Evolutionary conservation across 345 rosid genomes (phyloP).

Genomic region (Lepidium sativum): DNA sequence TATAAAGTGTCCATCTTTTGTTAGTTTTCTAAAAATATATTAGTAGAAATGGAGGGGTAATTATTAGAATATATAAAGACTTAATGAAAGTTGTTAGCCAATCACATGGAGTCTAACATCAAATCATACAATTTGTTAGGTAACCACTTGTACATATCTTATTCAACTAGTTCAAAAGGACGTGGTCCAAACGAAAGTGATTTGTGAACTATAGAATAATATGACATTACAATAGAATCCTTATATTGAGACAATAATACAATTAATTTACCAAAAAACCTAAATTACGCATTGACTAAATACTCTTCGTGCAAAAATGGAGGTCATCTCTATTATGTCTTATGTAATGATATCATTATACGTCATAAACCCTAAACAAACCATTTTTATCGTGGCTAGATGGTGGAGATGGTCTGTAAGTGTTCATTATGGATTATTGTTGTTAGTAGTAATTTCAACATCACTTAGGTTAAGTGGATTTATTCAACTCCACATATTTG

Average conservation of each 20-base stretch:
- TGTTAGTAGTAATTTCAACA: background rate
- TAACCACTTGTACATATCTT: conserved; percentile 16
- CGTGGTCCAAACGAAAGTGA: conserved; percentile 17
- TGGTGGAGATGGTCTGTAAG: background rate
- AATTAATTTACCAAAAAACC: background rate
- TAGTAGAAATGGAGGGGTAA: background rate
- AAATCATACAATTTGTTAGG: conserved; percentile 24
- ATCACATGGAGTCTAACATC: conserved; percentile 10
- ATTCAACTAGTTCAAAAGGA: background rate
- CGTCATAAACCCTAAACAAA: background rate
- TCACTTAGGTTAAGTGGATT: conserved; percentile 8
- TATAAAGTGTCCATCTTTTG: background rate
- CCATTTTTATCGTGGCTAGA: background rate
- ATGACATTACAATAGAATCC: background rate
- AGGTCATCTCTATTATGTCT: background rate
- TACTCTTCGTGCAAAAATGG: background rate
- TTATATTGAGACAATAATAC: background rate
- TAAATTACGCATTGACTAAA: background rate
- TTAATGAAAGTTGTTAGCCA: conserved; percentile 3
- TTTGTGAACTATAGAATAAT: conserved; percentile 5
- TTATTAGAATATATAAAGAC: background rate
- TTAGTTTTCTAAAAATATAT: background rate
- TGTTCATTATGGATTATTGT: background rate
- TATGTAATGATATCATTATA: background rate
- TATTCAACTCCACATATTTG: conserved; percentile 6